phyloP scores from a whole-genome alignment of 345 rosid genomes.

The Camelina hispida region DNA sequence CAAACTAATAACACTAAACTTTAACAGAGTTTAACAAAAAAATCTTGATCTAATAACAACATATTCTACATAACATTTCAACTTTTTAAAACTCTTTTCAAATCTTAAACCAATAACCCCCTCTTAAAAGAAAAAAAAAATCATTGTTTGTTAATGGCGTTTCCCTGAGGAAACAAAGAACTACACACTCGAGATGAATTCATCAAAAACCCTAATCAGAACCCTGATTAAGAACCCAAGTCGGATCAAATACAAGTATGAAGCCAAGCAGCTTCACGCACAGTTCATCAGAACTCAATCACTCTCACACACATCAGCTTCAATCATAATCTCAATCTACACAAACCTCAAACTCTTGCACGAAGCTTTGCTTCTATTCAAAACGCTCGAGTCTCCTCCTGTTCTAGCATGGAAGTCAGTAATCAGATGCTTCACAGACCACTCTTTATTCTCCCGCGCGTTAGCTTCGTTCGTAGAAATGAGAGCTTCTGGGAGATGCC shows the following conservation, averaged over 20 bases:
- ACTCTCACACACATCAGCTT: slow-evolving; percentile 43
- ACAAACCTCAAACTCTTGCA: slow-evolving; percentile 59
- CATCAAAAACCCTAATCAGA: slow-evolving; percentile 48
- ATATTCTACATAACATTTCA: too few relatives aligned
- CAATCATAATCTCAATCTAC: slow-evolving; percentile 66
- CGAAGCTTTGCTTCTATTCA: slow-evolving; percentile 58
- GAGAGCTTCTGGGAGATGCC: slow-evolving; percentile 63
- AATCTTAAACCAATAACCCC: too few relatives aligned
- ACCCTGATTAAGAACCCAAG: slow-evolving; percentile 49
- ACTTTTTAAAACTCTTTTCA: too few relatives aligned
- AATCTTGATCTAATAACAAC: too few relatives aligned
- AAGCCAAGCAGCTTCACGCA: slow-evolving; percentile 78
- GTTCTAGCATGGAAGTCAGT: slow-evolving; percentile 76
- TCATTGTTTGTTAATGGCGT: neutral
- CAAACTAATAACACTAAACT: too few relatives aligned
- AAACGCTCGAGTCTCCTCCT: slow-evolving; percentile 58
- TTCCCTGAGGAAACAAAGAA: neutral
- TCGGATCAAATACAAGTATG: slow-evolving; percentile 47
- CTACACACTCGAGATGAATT: slow-evolving; percentile 38
- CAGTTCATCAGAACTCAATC: slow-evolving; percentile 61
- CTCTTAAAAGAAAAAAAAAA: too few relatives aligned
- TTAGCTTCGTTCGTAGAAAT: slow-evolving; percentile 58
- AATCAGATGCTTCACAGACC: slow-evolving; percentile 63
- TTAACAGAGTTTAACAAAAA: too few relatives aligned
- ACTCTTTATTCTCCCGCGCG: slow-evolving; percentile 52